Evolutionary conservation across 768 basidiomycete genomes (phyloP), one percentile per base, ranked within the genome.

Genomic region (Neoboletus subvelutipes): DNA sequence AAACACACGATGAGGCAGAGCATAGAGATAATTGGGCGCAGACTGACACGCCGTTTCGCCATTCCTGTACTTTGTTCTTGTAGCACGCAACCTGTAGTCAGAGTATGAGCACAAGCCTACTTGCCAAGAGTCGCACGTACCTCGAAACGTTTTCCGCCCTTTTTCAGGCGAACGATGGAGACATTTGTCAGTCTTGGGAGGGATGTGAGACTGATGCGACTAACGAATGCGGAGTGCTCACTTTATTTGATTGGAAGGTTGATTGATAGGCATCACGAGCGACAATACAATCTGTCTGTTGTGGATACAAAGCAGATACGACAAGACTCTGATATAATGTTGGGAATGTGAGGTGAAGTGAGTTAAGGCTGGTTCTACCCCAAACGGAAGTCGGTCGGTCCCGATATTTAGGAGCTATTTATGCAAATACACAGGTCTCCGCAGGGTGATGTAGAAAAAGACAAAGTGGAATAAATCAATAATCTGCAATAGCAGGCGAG

Each of bases 61-160:
- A 99, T 71, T 97, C 95, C 64, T 95, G 92, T 28, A 99, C 97
- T 75, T 98, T 98, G 75, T 99, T 99, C 80, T 98, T 96, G 79
- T 98, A 99, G 74, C 94, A 97, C 37, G 97, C 96, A 66, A 99
- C 90, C 96, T 89, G 60, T 28, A 29, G 50, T 51, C 43, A 29
- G 50, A 24, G 18, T 24, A 42, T 57, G 9, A 33, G 50, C 20
- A 41, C 40, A 15, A 29, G 33, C 51, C 9, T n/a, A 7, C 28
- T 8, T 26, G 45, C 29, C n/a, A n/a, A 50, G 24, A 24, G 11
- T 50, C 24, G 24, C 29, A 39, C 36, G 31, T 64, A 93, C 95
- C 81, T 99, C 97, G 71, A 97, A 98, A 48, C 97, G 86, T 75
- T 98, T 98, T 41, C 97, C 97, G 45, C 90, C 93, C 71, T 98